phyloP scores from a whole-genome alignment of 176 grass and related monocot genomes.

The Carex pumila region DNA sequence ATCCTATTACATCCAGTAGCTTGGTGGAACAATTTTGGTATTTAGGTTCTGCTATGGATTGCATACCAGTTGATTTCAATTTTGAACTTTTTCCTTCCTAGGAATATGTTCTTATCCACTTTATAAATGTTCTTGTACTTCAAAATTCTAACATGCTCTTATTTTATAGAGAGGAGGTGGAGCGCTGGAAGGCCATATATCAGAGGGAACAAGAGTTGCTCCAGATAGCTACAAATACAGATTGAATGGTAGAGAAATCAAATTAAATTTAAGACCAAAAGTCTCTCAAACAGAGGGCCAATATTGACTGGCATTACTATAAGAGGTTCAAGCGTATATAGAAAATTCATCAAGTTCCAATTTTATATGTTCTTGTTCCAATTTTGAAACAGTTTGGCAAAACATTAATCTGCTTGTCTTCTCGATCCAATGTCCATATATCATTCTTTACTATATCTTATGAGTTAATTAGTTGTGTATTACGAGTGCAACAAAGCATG shows the following conservation, averaged over 20 bases:
- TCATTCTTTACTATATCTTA: slow-evolving; percentile 1
- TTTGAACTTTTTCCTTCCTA: not conserved
- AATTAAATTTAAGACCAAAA: slow-evolving; percentile 7
- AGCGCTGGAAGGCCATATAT: slow-evolving; percentile 69
- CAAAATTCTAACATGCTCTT: not conserved
- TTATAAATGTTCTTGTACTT: not conserved
- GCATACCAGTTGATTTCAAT: not conserved
- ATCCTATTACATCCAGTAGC: not conserved
- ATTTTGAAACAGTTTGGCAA: slow-evolving; percentile 8
- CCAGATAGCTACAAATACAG: slow-evolving; percentile 40
- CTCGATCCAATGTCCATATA: slow-evolving; percentile 10
- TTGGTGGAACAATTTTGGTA: not conserved
- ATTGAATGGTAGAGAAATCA: slow-evolving; percentile 26
- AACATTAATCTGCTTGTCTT: slow-evolving; percentile 28
- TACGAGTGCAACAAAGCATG: not conserved
- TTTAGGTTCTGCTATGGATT: not conserved
- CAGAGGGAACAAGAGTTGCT: slow-evolving; percentile 62
- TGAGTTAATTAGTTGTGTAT: not conserved
- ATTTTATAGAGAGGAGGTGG: slow-evolving; percentile 75
- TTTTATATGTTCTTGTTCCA: slow-evolving; percentile 28
- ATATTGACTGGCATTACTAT: slow-evolving; percentile 5
- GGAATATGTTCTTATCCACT: not conserved
- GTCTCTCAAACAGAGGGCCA: slow-evolving; percentile 23
- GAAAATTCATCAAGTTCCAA: slow-evolving; percentile 22
- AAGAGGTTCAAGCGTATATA: slow-evolving; percentile 21